Percentiles rank a stretch among this genome's conserved stretches.
Conservation (phyloP, 768 basidiomycete genomes). For the Amylocystis lapponica region DNA sequence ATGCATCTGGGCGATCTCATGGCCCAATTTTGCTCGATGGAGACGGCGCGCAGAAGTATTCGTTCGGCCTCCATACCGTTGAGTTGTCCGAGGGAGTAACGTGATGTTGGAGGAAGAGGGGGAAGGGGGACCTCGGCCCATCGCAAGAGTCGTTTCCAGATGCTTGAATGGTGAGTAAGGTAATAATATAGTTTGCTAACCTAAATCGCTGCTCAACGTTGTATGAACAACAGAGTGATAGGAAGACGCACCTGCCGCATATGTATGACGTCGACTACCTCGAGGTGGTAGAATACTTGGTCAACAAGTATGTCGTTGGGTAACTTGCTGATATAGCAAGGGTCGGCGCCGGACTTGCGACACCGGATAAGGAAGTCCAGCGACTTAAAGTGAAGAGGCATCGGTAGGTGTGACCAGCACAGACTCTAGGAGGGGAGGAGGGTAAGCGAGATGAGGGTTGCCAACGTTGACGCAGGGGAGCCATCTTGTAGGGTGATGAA, state of each 20-base stretch:
- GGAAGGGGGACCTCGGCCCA: constrained; percentile 52
- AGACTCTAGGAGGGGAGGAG: background rate
- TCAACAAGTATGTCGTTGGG: constrained; percentile 36
- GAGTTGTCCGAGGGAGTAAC: constrained; percentile 31
- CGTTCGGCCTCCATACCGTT: constrained; percentile 43
- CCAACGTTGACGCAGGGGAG: too few relatives aligned
- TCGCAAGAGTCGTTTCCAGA: constrained; percentile 62
- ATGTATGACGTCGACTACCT: constrained; percentile 32
- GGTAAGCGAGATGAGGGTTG: background rate
- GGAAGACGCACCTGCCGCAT: constrained; percentile 29
- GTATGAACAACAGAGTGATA: background rate
- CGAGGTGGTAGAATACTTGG: constrained; percentile 28
- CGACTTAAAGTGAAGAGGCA: constrained; percentile 2
- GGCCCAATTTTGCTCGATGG: constrained; percentile 57
- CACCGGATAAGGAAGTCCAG: too few relatives aligned
- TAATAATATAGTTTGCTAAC: constrained; percentile 54
- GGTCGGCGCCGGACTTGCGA: too few relatives aligned
- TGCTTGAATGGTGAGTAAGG: constrained; percentile 59
- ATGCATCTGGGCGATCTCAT: constrained; percentile 30
- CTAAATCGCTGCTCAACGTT: constrained; percentile 24
- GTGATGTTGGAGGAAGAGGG: constrained; percentile 53
- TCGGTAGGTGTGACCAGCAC: constrained; percentile 2
- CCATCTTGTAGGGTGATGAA: background rate
- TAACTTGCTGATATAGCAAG: too few relatives aligned
- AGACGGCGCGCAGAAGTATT: constrained; percentile 53